Percentiles rank a stretch among this genome's conserved stretches.
These are phyloP conservation scores for Kuraishia hungarica DNA, from an alignment of 805 yeast species.

Conservation along the genomic window DNA sequence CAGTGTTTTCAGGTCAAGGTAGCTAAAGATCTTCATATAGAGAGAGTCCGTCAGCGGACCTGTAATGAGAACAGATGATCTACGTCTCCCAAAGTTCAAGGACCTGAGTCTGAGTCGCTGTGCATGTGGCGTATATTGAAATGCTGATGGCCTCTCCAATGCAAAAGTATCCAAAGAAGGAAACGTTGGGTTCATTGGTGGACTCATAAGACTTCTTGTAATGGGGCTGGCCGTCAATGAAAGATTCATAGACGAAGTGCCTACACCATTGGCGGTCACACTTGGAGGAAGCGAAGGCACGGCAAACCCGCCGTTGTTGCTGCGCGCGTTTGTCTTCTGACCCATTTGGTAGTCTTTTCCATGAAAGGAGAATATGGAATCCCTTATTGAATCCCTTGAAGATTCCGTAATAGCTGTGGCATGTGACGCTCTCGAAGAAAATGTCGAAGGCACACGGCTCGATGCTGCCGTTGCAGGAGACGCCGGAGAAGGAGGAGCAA, in stretches of 20 bases:
- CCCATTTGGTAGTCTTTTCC: background rate
- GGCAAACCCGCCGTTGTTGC: background rate
- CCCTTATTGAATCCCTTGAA: background rate
- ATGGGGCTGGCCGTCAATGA: background rate
- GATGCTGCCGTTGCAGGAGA: background rate
- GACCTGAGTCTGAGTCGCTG: slow-evolving; percentile 42
- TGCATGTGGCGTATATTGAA: slow-evolving; percentile 47
- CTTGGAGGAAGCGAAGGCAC: background rate
- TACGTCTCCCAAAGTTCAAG: slow-evolving; percentile 30
- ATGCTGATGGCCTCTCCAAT: slow-evolving; percentile 15
- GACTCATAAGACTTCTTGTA: slow-evolving; percentile 9
- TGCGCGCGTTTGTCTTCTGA: background rate
- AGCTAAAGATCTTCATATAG: slow-evolving; percentile 42
- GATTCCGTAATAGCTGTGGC: background rate
- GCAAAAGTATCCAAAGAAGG: slow-evolving; percentile 28
- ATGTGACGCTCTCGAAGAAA: background rate
- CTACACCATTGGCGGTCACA: background rate
- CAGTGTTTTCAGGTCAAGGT: slow-evolving; percentile 45
- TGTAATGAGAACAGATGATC: slow-evolving; percentile 48
- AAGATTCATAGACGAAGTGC: background rate
- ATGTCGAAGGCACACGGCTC: background rate
- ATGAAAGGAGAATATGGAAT: background rate
- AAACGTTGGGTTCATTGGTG: slow-evolving; percentile 30
- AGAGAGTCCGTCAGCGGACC: slow-evolving; percentile 58
- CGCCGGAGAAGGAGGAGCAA: background rate